Conservation (phyloP, 2,329 filamentous ascomycete genomes). For the Paramyrothecium roridum region DNA sequence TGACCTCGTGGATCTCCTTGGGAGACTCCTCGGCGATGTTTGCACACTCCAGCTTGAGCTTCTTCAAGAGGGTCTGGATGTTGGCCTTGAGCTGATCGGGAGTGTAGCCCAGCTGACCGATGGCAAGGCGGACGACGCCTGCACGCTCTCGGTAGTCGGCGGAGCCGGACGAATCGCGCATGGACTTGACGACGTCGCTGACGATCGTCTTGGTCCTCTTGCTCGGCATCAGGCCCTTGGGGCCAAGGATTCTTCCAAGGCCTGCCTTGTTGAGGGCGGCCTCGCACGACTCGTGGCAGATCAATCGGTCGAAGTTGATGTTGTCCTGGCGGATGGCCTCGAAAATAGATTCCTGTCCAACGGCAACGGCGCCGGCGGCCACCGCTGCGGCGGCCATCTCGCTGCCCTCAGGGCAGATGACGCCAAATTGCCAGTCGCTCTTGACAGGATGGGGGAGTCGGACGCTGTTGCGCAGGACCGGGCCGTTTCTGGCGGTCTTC, state of each 20-base stretch:
- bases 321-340: conserved; percentile 69
- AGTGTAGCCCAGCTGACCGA: conserved; percentile 86
- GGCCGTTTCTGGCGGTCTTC: conserved; percentile 79
- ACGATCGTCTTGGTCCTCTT: conserved; percentile 86
- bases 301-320: conserved; percentile 83
- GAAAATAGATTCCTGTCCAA: conserved; percentile 85
- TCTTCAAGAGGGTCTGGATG: conserved; percentile 71
- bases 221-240: conserved; percentile 89
- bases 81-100: conserved; percentile 85
- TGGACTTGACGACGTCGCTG: conserved; percentile 68
- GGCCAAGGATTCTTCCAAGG: conserved; percentile 79
- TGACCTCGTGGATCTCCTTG: conserved; percentile 54
- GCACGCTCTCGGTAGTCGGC: conserved; percentile 83
- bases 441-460: conserved; percentile 86
- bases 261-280: conserved; percentile 77
- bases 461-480: conserved; percentile 82
- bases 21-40: conserved; percentile 58
- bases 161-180: conserved; percentile 79
- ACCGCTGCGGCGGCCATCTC: conserved; percentile 70
- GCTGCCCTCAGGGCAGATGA: conserved; percentile 83
- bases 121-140: conserved; percentile 82
- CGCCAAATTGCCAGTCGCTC: conserved; percentile 83
- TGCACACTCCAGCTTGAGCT: conserved; percentile 75
- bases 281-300: conserved; percentile 79
- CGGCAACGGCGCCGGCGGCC: conserved; percentile 74